Evolutionary conservation across 495 filamentous ascomycete genomes (phyloP).

Genomic region (Neurospora pannonica): DNA sequence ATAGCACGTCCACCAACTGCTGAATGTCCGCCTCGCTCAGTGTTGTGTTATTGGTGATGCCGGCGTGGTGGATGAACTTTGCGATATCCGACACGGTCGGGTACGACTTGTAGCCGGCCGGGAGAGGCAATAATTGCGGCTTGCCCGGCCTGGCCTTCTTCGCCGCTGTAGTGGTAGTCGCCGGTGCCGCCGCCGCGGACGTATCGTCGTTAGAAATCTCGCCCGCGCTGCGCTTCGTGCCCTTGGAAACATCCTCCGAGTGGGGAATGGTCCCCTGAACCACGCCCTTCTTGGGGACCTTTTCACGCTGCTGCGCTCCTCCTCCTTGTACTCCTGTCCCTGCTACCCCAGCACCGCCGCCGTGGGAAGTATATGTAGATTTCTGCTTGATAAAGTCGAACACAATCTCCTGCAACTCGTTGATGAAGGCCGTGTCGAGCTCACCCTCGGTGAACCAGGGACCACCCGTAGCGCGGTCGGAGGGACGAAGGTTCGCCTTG

Average conservation of each 20-base stretch:
- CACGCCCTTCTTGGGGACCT: conserved; percentile 34
- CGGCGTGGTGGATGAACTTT: conserved; percentile 52
- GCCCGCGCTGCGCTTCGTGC: conserved; percentile 33
- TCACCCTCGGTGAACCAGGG: conserved; percentile 78
- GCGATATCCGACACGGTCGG: conserved; percentile 68
- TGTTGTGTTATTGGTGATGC: conserved; percentile 52
- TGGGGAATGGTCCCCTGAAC: conserved; percentile 24
- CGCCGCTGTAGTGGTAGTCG: conserved; percentile 19
- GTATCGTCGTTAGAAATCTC: conserved; percentile 35
- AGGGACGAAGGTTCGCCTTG: conserved; percentile 64
- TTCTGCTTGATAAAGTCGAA: conserved; percentile 59
- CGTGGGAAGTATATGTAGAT: conserved; percentile 48
- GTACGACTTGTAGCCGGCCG: conserved; percentile 61
- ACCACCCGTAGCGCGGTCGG: conserved; percentile 82
- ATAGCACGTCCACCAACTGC: conserved; percentile 73
- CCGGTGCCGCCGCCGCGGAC: background rate
- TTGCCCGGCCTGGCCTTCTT: conserved; percentile 6
- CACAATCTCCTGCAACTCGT: conserved; percentile 54
- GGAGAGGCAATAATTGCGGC: conserved; percentile 49
- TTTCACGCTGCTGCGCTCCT: conserved; percentile 10
- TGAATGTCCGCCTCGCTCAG: conserved; percentile 64
- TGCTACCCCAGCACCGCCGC: background rate
- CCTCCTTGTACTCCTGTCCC: conserved; percentile 17
- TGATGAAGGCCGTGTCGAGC: conserved; percentile 79
- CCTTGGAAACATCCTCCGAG: conserved; percentile 22